Base-by-base conservation (phyloP, 2,329 filamentous ascomycete genomes). In the Thyridium curvatum region DNA sequence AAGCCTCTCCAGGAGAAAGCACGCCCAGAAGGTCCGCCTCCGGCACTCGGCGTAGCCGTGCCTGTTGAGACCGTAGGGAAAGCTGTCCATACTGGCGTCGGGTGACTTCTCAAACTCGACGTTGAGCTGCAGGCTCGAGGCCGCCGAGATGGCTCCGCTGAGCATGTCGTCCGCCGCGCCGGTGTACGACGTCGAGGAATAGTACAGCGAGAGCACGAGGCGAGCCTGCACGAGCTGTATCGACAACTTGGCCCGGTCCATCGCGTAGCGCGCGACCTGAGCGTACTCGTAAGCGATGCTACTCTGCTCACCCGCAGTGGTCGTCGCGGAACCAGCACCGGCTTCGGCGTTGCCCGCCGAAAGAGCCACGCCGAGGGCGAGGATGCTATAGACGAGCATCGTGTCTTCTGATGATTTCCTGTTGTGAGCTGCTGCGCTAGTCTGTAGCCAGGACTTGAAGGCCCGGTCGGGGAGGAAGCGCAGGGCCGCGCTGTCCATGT, bases 1-100 rank as follows among this genome's bases (percentile, higher is more conserved):
- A 43, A 82, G 74, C 35, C 81, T 74, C 59, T 88, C 84, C 56
- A 85, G 71, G 48, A 86, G 62, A 48, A 82, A 85, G 37, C 78
- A 72, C 18, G 79, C 76, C 83, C 83, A 89, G 51, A 86, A 82
- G 0, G 82, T 86, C 40, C 84, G 70, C 46, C 83, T 71, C 43
- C 78, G 72, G 49, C 80, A 82, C 58, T 89, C 84, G 17, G 73
- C 71, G 47, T 81, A 73, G 21, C 74, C 76, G 36, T 60, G 59
- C 41, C 66, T 69, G 47, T 71, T 74, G 46, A 85, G 66, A 15
- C 69, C 74, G 50, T 77, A 80, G 4, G 77, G 76, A 38, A 68
- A 72, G 0, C 52, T 51, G n/a, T 59, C 51, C 12, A 60, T 45
- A 13, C 43, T 44, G 3, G 51, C 60, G 36, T 72, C 70, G 2